Evolutionary conservation across 2,329 filamentous ascomycete species (phyloP).

Genomic region (Decorospora gaudefroyi): DNA sequence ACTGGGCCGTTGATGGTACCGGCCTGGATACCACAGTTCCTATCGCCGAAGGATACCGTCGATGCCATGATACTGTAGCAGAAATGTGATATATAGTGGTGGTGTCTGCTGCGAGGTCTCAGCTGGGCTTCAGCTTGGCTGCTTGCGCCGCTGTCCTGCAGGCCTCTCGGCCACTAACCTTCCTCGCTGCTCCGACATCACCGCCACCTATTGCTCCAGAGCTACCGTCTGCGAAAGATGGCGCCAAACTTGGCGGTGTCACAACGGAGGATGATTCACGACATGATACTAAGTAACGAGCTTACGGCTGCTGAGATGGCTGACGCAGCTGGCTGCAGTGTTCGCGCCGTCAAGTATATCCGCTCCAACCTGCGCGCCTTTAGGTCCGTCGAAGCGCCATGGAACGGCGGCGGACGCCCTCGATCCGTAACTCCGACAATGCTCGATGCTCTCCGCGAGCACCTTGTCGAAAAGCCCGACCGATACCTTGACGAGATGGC

Average conservation of each 20-base stretch:
- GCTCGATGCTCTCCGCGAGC: conserved; percentile 6
- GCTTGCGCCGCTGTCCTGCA: background rate
- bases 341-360: conserved; percentile 2
- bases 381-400: conserved; percentile 2
- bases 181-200: conserved; percentile 3
- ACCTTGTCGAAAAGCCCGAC: conserved; percentile 25
- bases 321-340: conserved; percentile 7
- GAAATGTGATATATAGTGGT: conserved; percentile 4
- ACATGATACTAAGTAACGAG: conserved; percentile 4
- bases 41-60: conserved; percentile 14
- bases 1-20: conserved; percentile 16
- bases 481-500: conserved; percentile 32
- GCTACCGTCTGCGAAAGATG: background rate
- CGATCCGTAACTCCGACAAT: conserved; percentile 7
- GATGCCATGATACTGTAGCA: conserved; percentile 10
- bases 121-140: conserved; percentile 7
- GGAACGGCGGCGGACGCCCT: conserved; percentile 6
- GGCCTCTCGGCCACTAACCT: too few relatives aligned
- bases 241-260: conserved; percentile 5
- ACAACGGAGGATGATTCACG: conserved; percentile 3
- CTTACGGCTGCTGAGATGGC: conserved; percentile 8
- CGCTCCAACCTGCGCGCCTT: conserved; percentile 1
- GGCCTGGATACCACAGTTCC: conserved; percentile 16
- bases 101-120: conserved; percentile 5
- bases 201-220: background rate